phyloP scores from a whole-genome alignment of 345 rosid genomes.

The Moringa oleifera region DNA sequence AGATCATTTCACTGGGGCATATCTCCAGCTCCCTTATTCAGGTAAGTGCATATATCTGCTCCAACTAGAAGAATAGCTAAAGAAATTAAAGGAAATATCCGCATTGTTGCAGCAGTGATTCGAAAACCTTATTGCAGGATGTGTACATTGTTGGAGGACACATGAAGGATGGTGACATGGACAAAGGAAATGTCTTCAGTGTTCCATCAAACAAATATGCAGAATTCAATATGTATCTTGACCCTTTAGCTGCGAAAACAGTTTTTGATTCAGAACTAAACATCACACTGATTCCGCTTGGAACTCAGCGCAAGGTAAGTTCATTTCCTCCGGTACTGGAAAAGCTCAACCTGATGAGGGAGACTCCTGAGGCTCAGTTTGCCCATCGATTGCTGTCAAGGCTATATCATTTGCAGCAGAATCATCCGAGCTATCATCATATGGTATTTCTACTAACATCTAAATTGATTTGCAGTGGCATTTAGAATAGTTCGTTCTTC shows the following conservation, averaged over 20 bases:
- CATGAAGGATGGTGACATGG: conserved; percentile 26
- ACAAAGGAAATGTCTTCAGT: conserved; percentile 53
- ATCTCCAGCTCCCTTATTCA: conserved; percentile 39
- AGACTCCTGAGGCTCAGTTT: conserved; percentile 59
- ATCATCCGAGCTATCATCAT: conserved; percentile 54
- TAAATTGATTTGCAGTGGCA: no score
- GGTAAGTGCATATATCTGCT: conserved; percentile 29
- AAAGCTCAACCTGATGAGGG: conserved; percentile 21
- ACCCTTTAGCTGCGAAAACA: conserved; percentile 73
- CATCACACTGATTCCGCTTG: conserved; percentile 70
- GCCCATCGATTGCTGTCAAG: conserved; percentile 42
- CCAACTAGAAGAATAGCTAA: not conserved
- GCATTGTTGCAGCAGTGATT: no score
- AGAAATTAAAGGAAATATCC: no score
- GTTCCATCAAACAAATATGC: conserved; percentile 46
- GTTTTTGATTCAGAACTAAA: conserved; percentile 57
- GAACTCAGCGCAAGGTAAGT: conserved; percentile 42
- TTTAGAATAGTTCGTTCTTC: no score
- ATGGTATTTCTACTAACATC: conserved; percentile 32
- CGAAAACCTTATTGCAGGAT: conserved; percentile 40
- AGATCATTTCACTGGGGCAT: conserved; percentile 39
- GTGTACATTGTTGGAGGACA: conserved; percentile 84
- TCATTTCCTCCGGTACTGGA: conserved; percentile 35
- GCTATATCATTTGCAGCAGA: conserved; percentile 40
- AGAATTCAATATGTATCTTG: conserved; percentile 87